These are phyloP conservation scores for Boletus rubescentipes DNA, from an alignment of 768 basidiomycete species.

Conservation along the genomic window DNA sequence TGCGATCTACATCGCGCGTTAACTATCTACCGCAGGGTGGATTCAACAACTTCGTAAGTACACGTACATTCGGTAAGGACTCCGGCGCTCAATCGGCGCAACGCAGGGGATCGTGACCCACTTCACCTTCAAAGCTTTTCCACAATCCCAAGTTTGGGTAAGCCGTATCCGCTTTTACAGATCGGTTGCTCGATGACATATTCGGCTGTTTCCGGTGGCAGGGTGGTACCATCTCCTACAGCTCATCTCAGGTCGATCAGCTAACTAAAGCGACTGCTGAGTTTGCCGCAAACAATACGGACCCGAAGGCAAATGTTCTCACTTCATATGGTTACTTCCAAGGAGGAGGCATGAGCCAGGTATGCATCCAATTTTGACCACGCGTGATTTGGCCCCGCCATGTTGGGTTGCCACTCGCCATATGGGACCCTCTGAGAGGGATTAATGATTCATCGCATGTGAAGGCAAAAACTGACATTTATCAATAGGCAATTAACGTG, in stretches of 20 bases:
- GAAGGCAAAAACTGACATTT: constrained; percentile 6
- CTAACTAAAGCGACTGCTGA: constrained; percentile 25
- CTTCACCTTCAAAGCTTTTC: constrained; percentile 51
- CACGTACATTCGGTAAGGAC: background rate
- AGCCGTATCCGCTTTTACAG: constrained; percentile 4
- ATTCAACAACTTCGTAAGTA: constrained; percentile 56
- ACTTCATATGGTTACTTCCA: constrained; percentile 36
- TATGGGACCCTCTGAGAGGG: background rate
- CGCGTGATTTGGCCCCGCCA: background rate
- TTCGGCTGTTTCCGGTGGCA: constrained; percentile 20
- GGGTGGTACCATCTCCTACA: constrained; percentile 48
- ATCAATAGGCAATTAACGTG: constrained; percentile 15
- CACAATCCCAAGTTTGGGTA: constrained; percentile 27
- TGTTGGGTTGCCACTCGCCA: background rate
- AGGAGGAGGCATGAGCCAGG: constrained; percentile 36
- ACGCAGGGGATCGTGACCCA: constrained; percentile 56
- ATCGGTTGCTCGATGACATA: constrained; percentile 1
- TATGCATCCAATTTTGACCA: constrained; percentile 20
- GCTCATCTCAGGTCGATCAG: constrained; percentile 13
- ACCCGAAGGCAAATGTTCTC: constrained; percentile 38
- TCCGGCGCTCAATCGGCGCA: constrained; percentile 35
- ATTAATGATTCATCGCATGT: background rate
- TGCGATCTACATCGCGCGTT: background rate
- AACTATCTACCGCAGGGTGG: constrained; percentile 46
- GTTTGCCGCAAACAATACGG: constrained; percentile 20